Evolutionary conservation across 139 green algal genomes (phyloP), one percentile per base, ranked within the genome.

Genomic region (Pleodorina starrii): DNA sequence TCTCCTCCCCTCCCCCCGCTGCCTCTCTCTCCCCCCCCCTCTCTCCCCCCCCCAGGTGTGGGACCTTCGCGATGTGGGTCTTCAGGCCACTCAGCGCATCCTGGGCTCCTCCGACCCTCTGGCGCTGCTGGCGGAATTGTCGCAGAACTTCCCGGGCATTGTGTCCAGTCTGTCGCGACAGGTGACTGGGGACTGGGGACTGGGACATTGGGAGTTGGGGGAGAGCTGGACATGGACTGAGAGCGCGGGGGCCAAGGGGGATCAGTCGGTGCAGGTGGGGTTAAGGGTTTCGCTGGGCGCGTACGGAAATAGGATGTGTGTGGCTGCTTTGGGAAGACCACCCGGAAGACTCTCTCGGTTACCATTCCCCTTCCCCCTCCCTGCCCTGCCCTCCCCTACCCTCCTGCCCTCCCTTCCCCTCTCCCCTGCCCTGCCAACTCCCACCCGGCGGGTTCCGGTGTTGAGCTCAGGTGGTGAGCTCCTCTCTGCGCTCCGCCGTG

Each of bases 141-240:
- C 90, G 35, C 94, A 98, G 88, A 97, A 97, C 93, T 99, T 99
- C 90, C 97, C 97, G 3, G 93, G 77, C 25, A 84, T 98, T 38
- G 96, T 95, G 5, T 90, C 93, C 19, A 94, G 89, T 38, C 92
- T 99, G 7, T 72, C 44, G 14, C 80, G 59, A 2, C 80, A 87
- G 60, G 81, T 87, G n/a, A n/a, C n/a, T n/a, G n/a, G n/a, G n/a
- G n/a, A n/a, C n/a, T n/a, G n/a, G n/a, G n/a, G n/a, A n/a, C n/a
- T n/a, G n/a, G n/a, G n/a, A n/a, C n/a, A n/a, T n/a, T n/a, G n/a
- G n/a, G n/a, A n/a, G n/a, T n/a, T n/a, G n/a, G n/a, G n/a, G n/a
- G n/a, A n/a, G n/a, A n/a, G n/a, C n/a, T n/a, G n/a, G n/a, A n/a
- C n/a, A n/a, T n/a, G n/a, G n/a, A n/a, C n/a, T n/a, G n/a, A n/a